These are phyloP conservation scores for Agaricus blazei DNA, from an alignment of 768 basidiomycete genomes.

Conservation along the genomic window DNA sequence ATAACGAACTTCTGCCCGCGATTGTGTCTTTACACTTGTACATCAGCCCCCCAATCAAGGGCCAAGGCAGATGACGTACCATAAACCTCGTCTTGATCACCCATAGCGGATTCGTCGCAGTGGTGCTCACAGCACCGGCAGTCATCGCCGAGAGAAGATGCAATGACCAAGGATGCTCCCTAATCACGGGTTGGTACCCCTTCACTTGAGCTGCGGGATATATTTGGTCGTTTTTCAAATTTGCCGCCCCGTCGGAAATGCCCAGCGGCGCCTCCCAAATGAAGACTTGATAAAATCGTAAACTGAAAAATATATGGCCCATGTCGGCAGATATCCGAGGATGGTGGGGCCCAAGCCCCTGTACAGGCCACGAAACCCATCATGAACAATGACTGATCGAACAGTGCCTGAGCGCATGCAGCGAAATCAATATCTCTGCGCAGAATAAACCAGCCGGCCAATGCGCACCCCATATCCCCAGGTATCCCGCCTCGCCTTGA, in stretches of 20 bases:
- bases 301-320: conserved; percentile 98
- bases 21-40: conserved; percentile 62
- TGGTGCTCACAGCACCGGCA: conserved; percentile 89
- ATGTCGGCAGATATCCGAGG: conserved; percentile 94
- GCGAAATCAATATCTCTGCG: conserved; percentile 2
- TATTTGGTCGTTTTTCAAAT: conserved; percentile 38
- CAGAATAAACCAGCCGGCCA: conserved; percentile 1
- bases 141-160: conserved; percentile 96
- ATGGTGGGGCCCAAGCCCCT: conserved; percentile 97
- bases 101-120: conserved; percentile 95
- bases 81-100: conserved; percentile 99
- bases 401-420: conserved; percentile 29
- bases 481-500: conserved; percentile 66
- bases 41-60: not conserved
- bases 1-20: conserved; percentile 72
- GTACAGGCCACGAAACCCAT: conserved; percentile 88
- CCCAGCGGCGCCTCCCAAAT: conserved; percentile 66
- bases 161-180: conserved; percentile 80
- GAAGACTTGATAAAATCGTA: conserved; percentile 92
- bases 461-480: conserved; percentile 67
- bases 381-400: conserved; percentile 42
- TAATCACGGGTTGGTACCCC: conserved; percentile 75
- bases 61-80: conserved; percentile 41
- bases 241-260: conserved; percentile 11
- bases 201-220: conserved; percentile 84